Evolutionary conservation across 805 yeast genomes (phyloP).

Genomic region (Teunomyces funiuensis): DNA sequence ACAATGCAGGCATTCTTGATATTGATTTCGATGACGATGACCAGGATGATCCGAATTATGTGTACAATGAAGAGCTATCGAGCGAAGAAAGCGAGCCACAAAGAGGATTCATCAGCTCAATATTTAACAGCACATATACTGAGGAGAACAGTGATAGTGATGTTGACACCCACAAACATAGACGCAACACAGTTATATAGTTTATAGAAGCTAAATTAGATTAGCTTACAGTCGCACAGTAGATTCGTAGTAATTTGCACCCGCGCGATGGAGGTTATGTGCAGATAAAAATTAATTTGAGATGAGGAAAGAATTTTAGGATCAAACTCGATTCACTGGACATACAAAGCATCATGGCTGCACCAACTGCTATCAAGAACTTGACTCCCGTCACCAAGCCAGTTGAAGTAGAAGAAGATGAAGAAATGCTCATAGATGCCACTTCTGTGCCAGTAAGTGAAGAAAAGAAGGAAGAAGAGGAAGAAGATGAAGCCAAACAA

Average conservation of each 20-base stretch:
- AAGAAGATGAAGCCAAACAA: slow-evolving; percentile 22
- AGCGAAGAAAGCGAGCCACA: neutral
- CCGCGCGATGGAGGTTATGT: neutral
- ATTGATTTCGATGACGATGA: neutral
- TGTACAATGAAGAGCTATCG: neutral
- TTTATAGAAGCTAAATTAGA: too few relatives aligned
- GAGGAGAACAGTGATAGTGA: slow-evolving; percentile 1
- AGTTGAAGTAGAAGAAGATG: slow-evolving; percentile 34
- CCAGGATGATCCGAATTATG: neutral
- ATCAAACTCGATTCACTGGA: neutral
- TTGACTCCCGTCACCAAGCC: slow-evolving; percentile 3
- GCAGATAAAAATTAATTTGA: neutral
- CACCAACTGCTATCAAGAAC: slow-evolving; percentile 12
- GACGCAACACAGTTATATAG: slow-evolving; percentile 1
- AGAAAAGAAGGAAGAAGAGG: slow-evolving; percentile 15
- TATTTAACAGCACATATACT: neutral
- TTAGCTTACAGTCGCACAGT: too few relatives aligned
- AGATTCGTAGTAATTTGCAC: too few relatives aligned
- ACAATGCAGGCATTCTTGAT: neutral
- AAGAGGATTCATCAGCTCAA: neutral
- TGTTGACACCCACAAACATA: neutral
- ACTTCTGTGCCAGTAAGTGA: slow-evolving; percentile 19
- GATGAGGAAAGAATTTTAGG: slow-evolving; percentile 6
- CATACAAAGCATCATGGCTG: slow-evolving; percentile 3
- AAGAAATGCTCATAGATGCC: slow-evolving; percentile 52